Percentiles rank a stretch among this genome's conserved stretches.
Evolutionary conservation across 805 yeast genomes (phyloP).

Genomic region (Maudiozyma pseudohumilis): DNA sequence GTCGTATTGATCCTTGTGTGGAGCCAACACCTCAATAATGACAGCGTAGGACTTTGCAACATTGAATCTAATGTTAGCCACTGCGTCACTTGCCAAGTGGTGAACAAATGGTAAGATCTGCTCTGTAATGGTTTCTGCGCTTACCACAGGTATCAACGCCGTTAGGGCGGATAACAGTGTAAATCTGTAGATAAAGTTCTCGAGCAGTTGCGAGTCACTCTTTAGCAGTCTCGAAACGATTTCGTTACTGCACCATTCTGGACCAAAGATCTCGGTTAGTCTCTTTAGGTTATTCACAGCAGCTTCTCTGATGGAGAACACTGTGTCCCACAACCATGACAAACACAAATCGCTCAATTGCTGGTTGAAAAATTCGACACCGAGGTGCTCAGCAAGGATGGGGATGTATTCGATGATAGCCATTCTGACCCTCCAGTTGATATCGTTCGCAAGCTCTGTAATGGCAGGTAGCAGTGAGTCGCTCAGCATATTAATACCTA

Average conservation of each 20-base stretch:
- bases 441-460: conserved; percentile 89
- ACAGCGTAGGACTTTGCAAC: conserved; percentile 75
- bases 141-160: conserved; percentile 66
- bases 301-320: conserved; percentile 91
- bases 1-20: conserved; percentile 15
- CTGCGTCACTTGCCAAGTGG: conserved; percentile 64
- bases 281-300: conserved; percentile 78
- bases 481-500: conserved; percentile 81
- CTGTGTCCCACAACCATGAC: conserved; percentile 99
- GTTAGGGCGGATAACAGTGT: conserved; percentile 85
- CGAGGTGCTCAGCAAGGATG: conserved; percentile 84
- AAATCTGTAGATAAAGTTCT: conserved; percentile 81
- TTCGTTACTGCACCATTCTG: conserved; percentile 84
- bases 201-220: conserved; percentile 31
- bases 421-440: conserved; percentile 94
- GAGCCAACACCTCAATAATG: conserved; percentile 44
- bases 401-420: conserved; percentile 97
- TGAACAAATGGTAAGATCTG: conserved; percentile 74
- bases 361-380: conserved; percentile 85
- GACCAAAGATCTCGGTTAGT: conserved; percentile 79
- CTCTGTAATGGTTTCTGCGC: conserved; percentile 42
- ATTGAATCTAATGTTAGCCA: conserved; percentile 92
- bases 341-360: conserved; percentile 83
- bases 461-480: conserved; percentile 91
- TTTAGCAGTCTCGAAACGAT: conserved; percentile 66